Conservation (phyloP, 2,329 filamentous ascomycete genomes). For the Amesomyces nigricolor region DNA sequence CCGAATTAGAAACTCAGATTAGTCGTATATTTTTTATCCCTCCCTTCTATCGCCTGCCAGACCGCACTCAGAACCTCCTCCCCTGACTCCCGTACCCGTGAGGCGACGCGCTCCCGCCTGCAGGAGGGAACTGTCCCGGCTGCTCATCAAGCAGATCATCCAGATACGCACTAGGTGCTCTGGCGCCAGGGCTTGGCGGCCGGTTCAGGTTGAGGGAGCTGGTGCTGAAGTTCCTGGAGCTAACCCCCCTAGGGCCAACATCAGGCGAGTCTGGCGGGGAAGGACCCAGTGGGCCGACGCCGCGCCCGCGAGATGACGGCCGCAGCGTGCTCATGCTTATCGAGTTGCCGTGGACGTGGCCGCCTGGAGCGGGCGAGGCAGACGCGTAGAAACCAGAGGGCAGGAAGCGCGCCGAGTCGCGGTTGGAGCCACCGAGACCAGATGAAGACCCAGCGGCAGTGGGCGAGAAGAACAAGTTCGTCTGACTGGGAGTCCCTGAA, state of each 20-base stretch:
- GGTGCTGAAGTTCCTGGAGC: slow-evolving; percentile 45
- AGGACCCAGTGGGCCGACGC: slow-evolving; percentile 38
- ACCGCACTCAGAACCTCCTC: slow-evolving; percentile 9
- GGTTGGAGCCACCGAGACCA: slow-evolving; percentile 48
- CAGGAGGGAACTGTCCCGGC: slow-evolving; percentile 45
- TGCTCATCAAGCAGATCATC: slow-evolving; percentile 85
- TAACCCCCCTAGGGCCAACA: slow-evolving; percentile 38
- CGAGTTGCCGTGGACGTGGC: slow-evolving; percentile 40
- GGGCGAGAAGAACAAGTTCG: slow-evolving; percentile 89
- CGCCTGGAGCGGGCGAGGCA: slow-evolving; percentile 41
- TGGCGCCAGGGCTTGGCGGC: slow-evolving; percentile 50
- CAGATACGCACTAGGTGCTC: slow-evolving; percentile 82
- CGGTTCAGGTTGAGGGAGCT: slow-evolving; percentile 64
- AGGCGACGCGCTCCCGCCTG: slow-evolving; percentile 8
- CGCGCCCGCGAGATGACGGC: slow-evolving; percentile 51
- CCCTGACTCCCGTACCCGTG: slow-evolving; percentile 12
- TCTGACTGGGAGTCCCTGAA: slow-evolving; percentile 54
- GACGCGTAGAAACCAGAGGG: slow-evolving; percentile 86
- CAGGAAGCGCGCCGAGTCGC: slow-evolving; percentile 68
- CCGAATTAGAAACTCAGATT: not conserved
- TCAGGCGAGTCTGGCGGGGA: slow-evolving; percentile 63
- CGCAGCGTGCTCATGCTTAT: slow-evolving; percentile 58
- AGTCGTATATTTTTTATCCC: not conserved
- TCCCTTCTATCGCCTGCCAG: not conserved
- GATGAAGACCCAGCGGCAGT: slow-evolving; percentile 69